Base-by-base conservation (phyloP, 306 rosid genomes). In the Amphicarpaea edgeworthii region DNA sequence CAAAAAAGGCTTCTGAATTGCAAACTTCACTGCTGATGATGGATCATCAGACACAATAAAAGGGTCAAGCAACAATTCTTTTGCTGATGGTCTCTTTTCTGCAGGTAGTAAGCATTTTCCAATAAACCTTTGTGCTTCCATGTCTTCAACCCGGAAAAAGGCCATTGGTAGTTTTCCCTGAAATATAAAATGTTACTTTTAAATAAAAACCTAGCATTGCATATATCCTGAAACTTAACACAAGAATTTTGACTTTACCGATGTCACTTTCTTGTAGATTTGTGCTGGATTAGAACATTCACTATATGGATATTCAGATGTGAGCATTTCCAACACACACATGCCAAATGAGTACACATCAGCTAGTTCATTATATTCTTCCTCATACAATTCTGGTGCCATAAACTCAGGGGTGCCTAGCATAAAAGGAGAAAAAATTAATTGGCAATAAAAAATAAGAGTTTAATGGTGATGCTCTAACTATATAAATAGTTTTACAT, bases 361-460 rank as follows among this genome's bases (percentile, higher is more conserved):
- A 61, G 93, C 98, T 8, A 93, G 98, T 70, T 89, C 98, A 50
- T 89, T 88, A 91, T 93, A 93, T 79, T 91, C 87, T 81, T 93
- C 98, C 66, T 93, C 98, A 19, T 93, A 93, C 53, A 93, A 58
- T 81, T 93, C 98, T 15, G 98, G 98, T 23, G 97, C 98, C 98
- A 93, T 93, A 84, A 93, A 93, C 85, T 93, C 98, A 0, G 98
- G 98, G 12, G 98, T 93, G 60, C 98, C 98, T 93, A 61, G 49
- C 19, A 75, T 46, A 57, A 28, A 53, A 21, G 47, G 68, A 65
- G 46, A 57, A 43, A 40, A 20, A 12, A 17, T n/a, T 43, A 19
- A 65, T 46, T 59, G 7, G 12, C 38, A 58, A 59, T 7, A 17
- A 58, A 30, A 49, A n/a, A n/a, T n/a, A n/a, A n/a, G n/a, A n/a